Evolutionary conservation across 768 basidiomycete genomes (phyloP).

Genomic region (Tricholoma matsutake): DNA sequence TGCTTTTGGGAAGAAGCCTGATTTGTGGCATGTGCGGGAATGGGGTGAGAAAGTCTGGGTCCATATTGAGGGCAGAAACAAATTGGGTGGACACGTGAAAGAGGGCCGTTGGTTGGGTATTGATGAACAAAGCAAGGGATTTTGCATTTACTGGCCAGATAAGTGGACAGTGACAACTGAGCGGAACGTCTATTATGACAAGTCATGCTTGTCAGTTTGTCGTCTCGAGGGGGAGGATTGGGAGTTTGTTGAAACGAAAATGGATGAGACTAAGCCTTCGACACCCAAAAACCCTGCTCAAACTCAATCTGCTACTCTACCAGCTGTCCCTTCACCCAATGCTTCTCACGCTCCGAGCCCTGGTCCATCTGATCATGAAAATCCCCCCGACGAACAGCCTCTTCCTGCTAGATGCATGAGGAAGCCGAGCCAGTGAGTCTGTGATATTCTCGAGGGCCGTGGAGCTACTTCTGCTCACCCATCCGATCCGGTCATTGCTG

Average conservation of each 20-base stretch:
- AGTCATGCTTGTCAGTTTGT: background rate
- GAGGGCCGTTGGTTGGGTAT: too few relatives aligned
- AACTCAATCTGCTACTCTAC: background rate
- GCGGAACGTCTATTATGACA: constrained; percentile 16
- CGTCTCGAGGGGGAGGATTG: too few relatives aligned
- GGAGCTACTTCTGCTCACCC: background rate
- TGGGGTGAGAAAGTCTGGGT: too few relatives aligned
- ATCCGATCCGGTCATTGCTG: background rate
- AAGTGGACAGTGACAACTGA: background rate
- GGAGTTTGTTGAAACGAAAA: background rate
- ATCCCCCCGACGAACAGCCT: background rate
- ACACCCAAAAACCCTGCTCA: background rate
- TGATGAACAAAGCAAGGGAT: too few relatives aligned
- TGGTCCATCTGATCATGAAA: background rate
- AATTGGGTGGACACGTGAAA: too few relatives aligned
- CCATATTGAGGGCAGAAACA: too few relatives aligned
- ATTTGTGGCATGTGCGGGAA: too few relatives aligned
- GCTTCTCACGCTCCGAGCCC: background rate
- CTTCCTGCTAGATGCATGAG: background rate
- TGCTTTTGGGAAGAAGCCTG: too few relatives aligned
- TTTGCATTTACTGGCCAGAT: too few relatives aligned
- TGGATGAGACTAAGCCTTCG: background rate
- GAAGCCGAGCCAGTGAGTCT: background rate
- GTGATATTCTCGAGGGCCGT: constrained; percentile 1
- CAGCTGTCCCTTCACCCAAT: background rate